Conservation (phyloP, 2,329 filamentous ascomycete genomes). For the Botrytis medusae region DNA sequence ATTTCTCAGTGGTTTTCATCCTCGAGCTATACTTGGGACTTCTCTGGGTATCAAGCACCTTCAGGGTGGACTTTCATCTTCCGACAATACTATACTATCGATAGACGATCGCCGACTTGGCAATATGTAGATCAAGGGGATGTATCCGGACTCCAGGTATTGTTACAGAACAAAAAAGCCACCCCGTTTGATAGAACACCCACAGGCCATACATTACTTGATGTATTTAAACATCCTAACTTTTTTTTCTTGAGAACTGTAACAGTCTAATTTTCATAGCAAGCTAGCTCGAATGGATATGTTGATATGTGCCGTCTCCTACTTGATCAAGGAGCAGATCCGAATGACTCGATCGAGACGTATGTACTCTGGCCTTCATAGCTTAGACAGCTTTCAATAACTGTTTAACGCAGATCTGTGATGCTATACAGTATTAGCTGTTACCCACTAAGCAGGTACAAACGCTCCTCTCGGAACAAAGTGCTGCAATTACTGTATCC, state of each 20-base stretch:
- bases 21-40: background rate
- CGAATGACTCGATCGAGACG: background rate
- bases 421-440: too few species aligned
- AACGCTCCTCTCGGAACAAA: accelerated
- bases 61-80: background rate
- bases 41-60: background rate
- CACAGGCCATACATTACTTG: accelerated
- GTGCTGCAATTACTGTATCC: background rate
- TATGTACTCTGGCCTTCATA: background rate
- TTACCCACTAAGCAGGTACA: too few species aligned
- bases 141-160: accelerated
- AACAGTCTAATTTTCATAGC: background rate
- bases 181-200: background rate
- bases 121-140: accelerated
- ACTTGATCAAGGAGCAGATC: background rate
- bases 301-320: background rate
- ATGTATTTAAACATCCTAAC: background rate
- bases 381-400: background rate
- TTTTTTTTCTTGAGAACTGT: background rate
- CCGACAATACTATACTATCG: background rate
- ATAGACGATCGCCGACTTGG: accelerated
- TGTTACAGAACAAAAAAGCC: background rate
- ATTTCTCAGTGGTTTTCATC: background rate
- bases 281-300: accelerated
- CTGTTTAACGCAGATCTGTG: background rate